A percentile compares a stretch with the other conserved stretches of the same genome.
Evolutionary conservation across 1,284 basidiomycete genomes (phyloP).

Genomic region (Ceratobasidium papillatum): DNA sequence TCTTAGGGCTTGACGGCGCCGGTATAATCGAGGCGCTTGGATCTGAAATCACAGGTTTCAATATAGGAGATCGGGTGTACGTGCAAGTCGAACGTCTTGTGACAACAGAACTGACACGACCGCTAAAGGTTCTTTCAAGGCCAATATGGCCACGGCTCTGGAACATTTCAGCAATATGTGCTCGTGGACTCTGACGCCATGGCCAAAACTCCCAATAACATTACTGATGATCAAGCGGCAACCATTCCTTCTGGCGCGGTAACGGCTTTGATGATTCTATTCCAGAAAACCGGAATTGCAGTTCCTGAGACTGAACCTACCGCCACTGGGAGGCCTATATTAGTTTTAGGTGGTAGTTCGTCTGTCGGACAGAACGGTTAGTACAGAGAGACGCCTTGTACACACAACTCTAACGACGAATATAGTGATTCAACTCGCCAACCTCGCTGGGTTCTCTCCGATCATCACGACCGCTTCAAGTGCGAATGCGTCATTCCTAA

Average conservation of each 20-base stretch:
- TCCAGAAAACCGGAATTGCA: slow-evolving; percentile 32
- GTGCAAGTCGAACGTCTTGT: no score
- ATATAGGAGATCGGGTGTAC: no score
- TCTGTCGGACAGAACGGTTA: slow-evolving; percentile 41
- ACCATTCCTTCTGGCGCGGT: slow-evolving; percentile 6
- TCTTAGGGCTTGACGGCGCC: no score
- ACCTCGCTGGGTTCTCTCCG: slow-evolving; percentile 50
- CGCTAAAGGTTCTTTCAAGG: no score
- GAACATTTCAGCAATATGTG: slow-evolving; percentile 24
- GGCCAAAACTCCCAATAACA: slow-evolving; percentile 2
- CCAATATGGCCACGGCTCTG: slow-evolving; percentile 1
- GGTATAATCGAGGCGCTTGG: no score
- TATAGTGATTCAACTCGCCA: slow-evolving; percentile 45
- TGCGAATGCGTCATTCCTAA: slow-evolving; percentile 57
- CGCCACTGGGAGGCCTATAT: slow-evolving; percentile 11
- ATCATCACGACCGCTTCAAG: slow-evolving; percentile 55
- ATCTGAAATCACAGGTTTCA: no score
- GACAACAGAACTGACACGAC: no score
- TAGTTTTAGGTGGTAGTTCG: slow-evolving; percentile 40
- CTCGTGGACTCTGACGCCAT: background rate
- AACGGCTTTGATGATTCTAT: slow-evolving; percentile 13
- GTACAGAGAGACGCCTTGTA: no score
- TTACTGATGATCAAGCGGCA: slow-evolving; percentile 19
- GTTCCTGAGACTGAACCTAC: slow-evolving; percentile 13
- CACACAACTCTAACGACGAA: no score